Percentiles rank a stretch among this genome's conserved stretches.
Conservation (phyloP, 208 protist species). For the Leishmania arabica region DNA sequence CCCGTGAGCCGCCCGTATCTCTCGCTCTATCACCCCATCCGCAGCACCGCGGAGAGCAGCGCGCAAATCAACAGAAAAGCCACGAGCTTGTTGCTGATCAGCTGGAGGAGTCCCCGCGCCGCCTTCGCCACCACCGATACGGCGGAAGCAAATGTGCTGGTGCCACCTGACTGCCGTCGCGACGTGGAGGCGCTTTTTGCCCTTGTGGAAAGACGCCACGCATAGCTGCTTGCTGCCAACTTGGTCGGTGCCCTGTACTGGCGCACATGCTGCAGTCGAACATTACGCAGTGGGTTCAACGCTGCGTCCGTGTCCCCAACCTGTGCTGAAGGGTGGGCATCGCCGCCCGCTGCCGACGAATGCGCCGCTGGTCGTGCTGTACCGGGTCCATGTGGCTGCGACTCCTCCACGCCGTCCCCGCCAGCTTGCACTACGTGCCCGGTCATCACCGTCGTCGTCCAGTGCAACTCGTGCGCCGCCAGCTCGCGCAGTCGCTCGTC, state of each 20-base stretch:
- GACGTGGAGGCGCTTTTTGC: neutral
- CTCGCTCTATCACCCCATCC: conserved; percentile 21
- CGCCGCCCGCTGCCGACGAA: neutral
- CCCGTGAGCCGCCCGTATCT: neutral
- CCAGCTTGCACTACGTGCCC: conserved; percentile 8
- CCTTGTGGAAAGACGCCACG: too few relatives aligned
- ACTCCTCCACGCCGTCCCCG: neutral
- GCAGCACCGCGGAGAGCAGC: conserved; percentile 27
- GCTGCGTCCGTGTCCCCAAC: neutral
- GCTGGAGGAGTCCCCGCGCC: neutral
- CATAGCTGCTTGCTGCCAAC: neutral
- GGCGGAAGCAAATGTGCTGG: neutral
- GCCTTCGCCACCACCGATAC: conserved; percentile 1
- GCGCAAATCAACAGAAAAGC: conserved; percentile 28
- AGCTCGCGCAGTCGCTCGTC: conserved; percentile 49
- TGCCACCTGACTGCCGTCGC: neutral
- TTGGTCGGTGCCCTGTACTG: neutral
- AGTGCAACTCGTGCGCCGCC: conserved; percentile 57
- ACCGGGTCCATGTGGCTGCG: neutral
- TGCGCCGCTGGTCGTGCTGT: neutral
- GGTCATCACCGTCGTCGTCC: conserved; percentile 30
- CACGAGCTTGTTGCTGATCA: conserved; percentile 23
- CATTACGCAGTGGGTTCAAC: conserved; percentile 23
- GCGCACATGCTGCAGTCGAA: conserved; percentile 17
- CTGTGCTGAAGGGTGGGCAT: neutral